A percentile compares a stretch with the other conserved stretches of the same genome.
Conservation (phyloP, 2,329 filamentous ascomycete genomes). For the Aspergillus viridinutans region DNA sequence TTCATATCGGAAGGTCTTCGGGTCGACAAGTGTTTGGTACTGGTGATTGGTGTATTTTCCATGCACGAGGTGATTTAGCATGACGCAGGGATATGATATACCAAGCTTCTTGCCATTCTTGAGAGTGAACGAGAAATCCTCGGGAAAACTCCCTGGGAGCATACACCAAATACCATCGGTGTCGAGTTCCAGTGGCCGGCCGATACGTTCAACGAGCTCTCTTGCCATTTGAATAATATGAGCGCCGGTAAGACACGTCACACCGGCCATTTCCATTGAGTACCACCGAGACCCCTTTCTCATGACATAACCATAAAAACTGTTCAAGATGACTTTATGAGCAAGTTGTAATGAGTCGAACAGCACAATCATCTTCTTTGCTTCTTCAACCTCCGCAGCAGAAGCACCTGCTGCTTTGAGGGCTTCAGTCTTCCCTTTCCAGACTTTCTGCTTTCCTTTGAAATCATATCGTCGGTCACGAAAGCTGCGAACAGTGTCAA, state of each 20-base stretch:
- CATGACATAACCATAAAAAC: slow-evolving; percentile 99
- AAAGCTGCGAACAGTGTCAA: slow-evolving; percentile 92
- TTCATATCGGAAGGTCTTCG: slow-evolving; percentile 79
- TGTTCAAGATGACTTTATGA: slow-evolving; percentile 98
- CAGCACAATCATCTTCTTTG: slow-evolving; percentile 97
- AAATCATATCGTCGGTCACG: slow-evolving; percentile 97
- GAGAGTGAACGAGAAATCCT: slow-evolving; percentile 91
- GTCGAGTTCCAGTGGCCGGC: slow-evolving; percentile 87
- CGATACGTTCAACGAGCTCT: slow-evolving; percentile 87
- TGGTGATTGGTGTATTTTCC: slow-evolving; percentile 94
- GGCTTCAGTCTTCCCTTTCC: slow-evolving; percentile 92
- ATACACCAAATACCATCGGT: slow-evolving; percentile 99
- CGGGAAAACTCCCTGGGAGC: slow-evolving; percentile 89
- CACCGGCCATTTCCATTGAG: slow-evolving; percentile 98
- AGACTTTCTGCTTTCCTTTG: slow-evolving; percentile 96
- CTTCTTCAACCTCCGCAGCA: slow-evolving; percentile 75
- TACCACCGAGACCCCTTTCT: slow-evolving; percentile 98
- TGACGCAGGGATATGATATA: slow-evolving; percentile 98
- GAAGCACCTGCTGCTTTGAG: slow-evolving; percentile 79
- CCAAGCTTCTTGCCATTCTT: slow-evolving; percentile 93
- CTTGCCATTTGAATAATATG: slow-evolving; percentile 96
- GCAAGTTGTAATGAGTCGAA: slow-evolving; percentile 95
- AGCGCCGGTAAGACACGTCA: slow-evolving; percentile 93
- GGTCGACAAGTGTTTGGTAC: slow-evolving; percentile 84
- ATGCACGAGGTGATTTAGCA: slow-evolving; percentile 97